phyloP scores from a whole-genome alignment of 1,284 basidiomycete species.

The Crucibulum cyathiforme region DNA sequence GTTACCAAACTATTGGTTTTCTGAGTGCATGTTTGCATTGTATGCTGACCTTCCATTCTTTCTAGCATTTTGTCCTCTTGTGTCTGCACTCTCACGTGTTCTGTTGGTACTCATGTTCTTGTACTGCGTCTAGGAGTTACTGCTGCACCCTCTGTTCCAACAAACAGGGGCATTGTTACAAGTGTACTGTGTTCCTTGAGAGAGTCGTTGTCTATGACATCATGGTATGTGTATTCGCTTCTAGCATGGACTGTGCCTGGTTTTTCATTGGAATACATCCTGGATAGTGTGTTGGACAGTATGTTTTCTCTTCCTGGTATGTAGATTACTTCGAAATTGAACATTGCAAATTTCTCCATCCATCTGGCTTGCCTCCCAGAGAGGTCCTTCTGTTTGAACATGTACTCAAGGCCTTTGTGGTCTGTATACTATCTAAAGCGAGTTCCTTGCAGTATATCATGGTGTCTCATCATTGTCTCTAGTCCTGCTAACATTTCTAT shows the following conservation, averaged over 20 bases:
- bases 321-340: slow-evolving; percentile 30
- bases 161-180: not conserved
- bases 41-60: not conserved
- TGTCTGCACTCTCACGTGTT: not conserved
- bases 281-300: slow-evolving; percentile 29
- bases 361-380: slow-evolving; percentile 38
- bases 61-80: not conserved
- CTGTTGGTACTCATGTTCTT: not conserved
- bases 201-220: slow-evolving; percentile 12
- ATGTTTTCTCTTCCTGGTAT: slow-evolving; percentile 28
- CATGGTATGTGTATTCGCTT: slow-evolving; percentile 20
- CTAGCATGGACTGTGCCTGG: slow-evolving; percentile 16
- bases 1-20: not conserved
- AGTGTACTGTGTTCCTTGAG: slow-evolving; percentile 6
- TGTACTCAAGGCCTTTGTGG: slow-evolving; percentile 37
- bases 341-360: slow-evolving; percentile 36
- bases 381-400: slow-evolving; percentile 36
- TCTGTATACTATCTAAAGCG: slow-evolving; percentile 40
- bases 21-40: not conserved
- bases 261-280: slow-evolving; percentile 26
- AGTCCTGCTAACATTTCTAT: slow-evolving; percentile 15
- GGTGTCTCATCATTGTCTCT: slow-evolving; percentile 35
- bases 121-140: not conserved
- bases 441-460: slow-evolving; percentile 32
- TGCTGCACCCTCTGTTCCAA: not conserved